These are phyloP conservation scores for Exophiala xenobiotica DNA, from an alignment of 2,329 filamentous ascomycete species.

Conservation along the genomic window DNA sequence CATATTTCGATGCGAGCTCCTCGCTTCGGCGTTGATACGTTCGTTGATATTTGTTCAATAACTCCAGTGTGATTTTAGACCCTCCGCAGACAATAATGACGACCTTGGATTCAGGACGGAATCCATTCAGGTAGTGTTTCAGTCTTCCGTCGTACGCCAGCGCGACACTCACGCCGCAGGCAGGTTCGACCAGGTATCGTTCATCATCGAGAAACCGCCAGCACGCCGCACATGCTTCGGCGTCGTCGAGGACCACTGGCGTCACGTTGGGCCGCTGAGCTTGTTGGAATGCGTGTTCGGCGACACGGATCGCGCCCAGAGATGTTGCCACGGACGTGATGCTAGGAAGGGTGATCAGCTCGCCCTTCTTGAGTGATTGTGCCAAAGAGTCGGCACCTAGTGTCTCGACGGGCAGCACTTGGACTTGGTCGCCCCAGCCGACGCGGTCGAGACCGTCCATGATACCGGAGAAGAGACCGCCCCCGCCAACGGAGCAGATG, in stretches of 20 bases:
- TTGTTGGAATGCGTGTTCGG: constrained; percentile 66
- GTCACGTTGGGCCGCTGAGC: constrained; percentile 54
- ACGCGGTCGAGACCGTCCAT: constrained; percentile 60
- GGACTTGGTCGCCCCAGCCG: constrained; percentile 34
- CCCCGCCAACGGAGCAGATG: constrained; percentile 77
- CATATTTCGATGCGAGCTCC: constrained; percentile 14
- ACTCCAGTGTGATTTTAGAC: constrained; percentile 62
- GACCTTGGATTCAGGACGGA: constrained; percentile 60
- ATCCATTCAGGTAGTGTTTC: constrained; percentile 20
- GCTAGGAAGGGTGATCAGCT: constrained; percentile 62
- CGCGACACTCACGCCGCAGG: constrained; percentile 77
- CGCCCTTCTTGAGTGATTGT: constrained; percentile 55
- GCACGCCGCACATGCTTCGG: constrained; percentile 75
- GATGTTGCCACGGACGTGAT: constrained; percentile 76
- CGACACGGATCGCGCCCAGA: constrained; percentile 72
- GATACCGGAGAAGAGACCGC: constrained; percentile 75
- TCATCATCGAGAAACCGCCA: constrained; percentile 79
- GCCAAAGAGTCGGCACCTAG: constrained; percentile 68
- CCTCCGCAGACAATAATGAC: constrained; percentile 86
- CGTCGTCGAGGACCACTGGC: constrained; percentile 67
- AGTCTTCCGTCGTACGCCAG: constrained; percentile 27
- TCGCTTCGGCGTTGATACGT: constrained; percentile 15
- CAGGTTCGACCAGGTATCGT: constrained; percentile 74
- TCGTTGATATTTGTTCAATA: constrained; percentile 43
- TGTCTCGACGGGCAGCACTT: constrained; percentile 74